A percentile compares a stretch with the other conserved stretches of the same genome.
Evolutionary conservation across 2,329 filamentous ascomycete genomes (phyloP).

Genomic region (Monascus ruber): DNA sequence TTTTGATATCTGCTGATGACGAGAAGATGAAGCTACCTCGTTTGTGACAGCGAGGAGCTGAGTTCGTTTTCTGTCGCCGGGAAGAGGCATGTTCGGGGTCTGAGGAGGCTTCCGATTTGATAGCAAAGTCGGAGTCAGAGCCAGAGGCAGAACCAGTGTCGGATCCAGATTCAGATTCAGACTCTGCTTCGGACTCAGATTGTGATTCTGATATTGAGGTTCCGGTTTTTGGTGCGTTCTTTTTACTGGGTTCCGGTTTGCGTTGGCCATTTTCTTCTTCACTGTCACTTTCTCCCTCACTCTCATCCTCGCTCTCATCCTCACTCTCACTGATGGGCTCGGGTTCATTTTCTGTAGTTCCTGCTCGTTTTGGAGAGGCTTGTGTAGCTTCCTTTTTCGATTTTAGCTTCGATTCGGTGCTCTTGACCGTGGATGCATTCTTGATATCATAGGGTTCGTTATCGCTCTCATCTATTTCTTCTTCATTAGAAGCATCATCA

Average conservation of each 20-base stretch:
- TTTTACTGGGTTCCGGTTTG: background rate
- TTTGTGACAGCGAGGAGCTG: too few species aligned
- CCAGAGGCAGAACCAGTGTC: slow-evolving; percentile 6
- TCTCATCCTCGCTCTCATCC: background rate
- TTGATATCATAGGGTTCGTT: background rate
- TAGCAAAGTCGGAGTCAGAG: slow-evolving; percentile 2
- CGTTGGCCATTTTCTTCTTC: slow-evolving; percentile 1
- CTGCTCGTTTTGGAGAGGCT: too few species aligned
- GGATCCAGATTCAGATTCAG: background rate
- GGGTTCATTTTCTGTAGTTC: too few species aligned
- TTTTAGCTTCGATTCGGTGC: too few species aligned
- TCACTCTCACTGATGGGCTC: too few species aligned
- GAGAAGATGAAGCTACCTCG: too few species aligned
- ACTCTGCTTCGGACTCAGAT: background rate
- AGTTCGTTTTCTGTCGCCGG: too few species aligned
- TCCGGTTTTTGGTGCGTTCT: background rate
- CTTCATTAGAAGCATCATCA: background rate
- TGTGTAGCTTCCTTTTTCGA: too few species aligned
- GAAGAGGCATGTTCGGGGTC: too few species aligned
- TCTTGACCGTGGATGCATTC: too few species aligned
- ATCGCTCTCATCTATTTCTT: background rate
- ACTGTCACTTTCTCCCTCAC: slow-evolving; percentile 2
- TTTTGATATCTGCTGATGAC: too few species aligned
- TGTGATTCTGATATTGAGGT: background rate
- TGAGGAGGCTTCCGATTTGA: background rate